phyloP scores from a whole-genome alignment of 305 asterid genomes.

The Fraxinus floribunda region DNA sequence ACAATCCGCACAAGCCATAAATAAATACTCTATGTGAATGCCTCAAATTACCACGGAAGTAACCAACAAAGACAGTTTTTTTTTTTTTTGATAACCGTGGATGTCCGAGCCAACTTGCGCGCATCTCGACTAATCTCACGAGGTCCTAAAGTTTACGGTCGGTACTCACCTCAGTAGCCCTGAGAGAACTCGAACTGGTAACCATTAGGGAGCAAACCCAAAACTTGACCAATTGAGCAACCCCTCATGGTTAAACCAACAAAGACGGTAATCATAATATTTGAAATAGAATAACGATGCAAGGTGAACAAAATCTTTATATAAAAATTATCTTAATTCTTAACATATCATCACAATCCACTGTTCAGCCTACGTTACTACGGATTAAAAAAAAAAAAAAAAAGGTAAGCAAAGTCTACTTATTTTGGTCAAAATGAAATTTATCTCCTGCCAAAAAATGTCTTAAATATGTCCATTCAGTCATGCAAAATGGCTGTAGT shows the following conservation, averaged over 20 bases:
- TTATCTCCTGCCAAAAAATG: not conserved
- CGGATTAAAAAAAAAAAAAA: not conserved
- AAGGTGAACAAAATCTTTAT: not conserved
- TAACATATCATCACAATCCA: not conserved
- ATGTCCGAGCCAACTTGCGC: no score
- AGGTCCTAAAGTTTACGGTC: no score
- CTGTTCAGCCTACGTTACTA: not conserved
- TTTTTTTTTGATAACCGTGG: no score
- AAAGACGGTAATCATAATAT: not conserved
- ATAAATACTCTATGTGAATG: not conserved
- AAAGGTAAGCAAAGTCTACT: not conserved
- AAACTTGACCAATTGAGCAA: no score
- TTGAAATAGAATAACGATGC: not conserved
- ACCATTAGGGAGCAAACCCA: no score
- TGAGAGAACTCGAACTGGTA: no score
- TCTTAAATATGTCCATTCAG: not conserved
- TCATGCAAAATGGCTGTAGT: not conserved
- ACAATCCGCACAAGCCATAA: not conserved
- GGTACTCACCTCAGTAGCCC: no score
- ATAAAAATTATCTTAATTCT: not conserved
- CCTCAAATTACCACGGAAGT: not conserved
- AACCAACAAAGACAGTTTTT: not conserved
- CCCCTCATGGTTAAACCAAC: no score
- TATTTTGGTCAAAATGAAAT: not conserved
- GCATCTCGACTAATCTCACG: no score